These are phyloP conservation scores for Vitis rupestris DNA, from an alignment of 164 flowering plant genomes.

Conservation along the genomic window DNA sequence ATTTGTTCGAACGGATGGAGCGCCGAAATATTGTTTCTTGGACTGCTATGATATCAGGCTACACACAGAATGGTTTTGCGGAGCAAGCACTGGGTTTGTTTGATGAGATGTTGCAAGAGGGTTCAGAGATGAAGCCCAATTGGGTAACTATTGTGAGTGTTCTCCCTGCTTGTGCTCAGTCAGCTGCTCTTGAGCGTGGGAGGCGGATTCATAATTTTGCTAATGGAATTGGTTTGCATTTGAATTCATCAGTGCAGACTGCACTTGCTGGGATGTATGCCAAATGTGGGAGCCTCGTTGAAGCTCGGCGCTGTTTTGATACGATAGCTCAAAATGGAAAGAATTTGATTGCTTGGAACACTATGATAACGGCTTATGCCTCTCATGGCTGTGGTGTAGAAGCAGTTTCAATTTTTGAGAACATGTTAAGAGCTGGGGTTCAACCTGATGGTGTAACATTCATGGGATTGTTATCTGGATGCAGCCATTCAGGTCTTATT, in stretches of 20 bases:
- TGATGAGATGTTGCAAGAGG: conserved; percentile 34
- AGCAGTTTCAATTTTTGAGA: conserved; percentile 38
- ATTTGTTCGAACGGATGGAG: conserved; percentile 34
- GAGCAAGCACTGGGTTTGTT: conserved; percentile 42
- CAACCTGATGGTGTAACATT: conserved; percentile 53
- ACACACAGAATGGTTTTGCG: conserved; percentile 50
- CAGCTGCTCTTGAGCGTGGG: conserved; percentile 50
- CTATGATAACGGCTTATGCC: conserved; percentile 60
- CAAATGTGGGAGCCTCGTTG: conserved; percentile 45
- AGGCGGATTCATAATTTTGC: conserved; percentile 42
- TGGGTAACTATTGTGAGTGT: conserved; percentile 64
- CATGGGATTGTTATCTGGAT: conserved; percentile 51
- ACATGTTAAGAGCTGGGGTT: conserved; percentile 40
- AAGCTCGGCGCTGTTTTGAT: conserved; percentile 37
- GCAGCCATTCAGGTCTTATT: conserved; percentile 57
- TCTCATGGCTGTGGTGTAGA: conserved; percentile 55
- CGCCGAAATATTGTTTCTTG: conserved; percentile 44
- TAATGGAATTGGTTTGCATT: conserved; percentile 34
- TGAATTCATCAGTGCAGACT: conserved; percentile 36
- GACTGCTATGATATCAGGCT: conserved; percentile 65
- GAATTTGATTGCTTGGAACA: conserved; percentile 45
- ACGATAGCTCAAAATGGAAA: conserved; percentile 22
- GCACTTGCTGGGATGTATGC: conserved; percentile 64
- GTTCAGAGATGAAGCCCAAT: conserved; percentile 47
- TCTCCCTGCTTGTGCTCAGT: conserved; percentile 56